Evolutionary conservation across 106 monocot species (phyloP).

Genomic region (Platanthera zijinensis): DNA sequence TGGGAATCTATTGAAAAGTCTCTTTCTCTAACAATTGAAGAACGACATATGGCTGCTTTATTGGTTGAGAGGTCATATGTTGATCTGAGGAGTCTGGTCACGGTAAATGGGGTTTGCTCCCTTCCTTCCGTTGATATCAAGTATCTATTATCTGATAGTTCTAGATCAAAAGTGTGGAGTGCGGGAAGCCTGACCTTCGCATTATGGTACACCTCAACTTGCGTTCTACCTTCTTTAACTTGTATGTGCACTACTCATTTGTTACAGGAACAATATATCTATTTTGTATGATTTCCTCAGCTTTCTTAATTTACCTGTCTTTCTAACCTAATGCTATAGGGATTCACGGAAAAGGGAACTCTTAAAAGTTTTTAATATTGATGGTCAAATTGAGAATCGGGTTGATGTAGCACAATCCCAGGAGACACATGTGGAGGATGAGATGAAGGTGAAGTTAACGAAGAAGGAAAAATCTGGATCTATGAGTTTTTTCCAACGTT

Average conservation of each 20-base stretch:
- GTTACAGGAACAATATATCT: background rate
- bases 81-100: slow-evolving; percentile 67
- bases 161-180: slow-evolving; percentile 72
- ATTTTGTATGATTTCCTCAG: background rate
- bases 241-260: background rate
- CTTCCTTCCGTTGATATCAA: slow-evolving; percentile 70
- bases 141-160: slow-evolving; percentile 63
- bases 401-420: slow-evolving; percentile 40
- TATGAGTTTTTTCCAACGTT: slow-evolving; percentile 82
- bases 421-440: slow-evolving; percentile 58
- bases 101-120: slow-evolving; percentile 58
- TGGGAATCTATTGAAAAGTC: slow-evolving; percentile 82
- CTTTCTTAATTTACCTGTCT: background rate
- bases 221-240: background rate
- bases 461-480: slow-evolving; percentile 83
- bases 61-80: slow-evolving; percentile 73
- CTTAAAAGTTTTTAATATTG: slow-evolving; percentile 77
- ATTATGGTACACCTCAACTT: slow-evolving; percentile 53
- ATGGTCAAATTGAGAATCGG: slow-evolving; percentile 70
- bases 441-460: slow-evolving; percentile 64
- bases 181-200: slow-evolving; percentile 55
- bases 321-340: slow-evolving; percentile 30
- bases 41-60: slow-evolving; percentile 66
- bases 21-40: slow-evolving; percentile 60
- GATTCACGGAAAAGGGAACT: slow-evolving; percentile 89